Evolutionary conservation across 768 basidiomycete species (phyloP), one percentile per base, ranked within the genome.

Genomic region (Daedaleopsis sinensis): DNA sequence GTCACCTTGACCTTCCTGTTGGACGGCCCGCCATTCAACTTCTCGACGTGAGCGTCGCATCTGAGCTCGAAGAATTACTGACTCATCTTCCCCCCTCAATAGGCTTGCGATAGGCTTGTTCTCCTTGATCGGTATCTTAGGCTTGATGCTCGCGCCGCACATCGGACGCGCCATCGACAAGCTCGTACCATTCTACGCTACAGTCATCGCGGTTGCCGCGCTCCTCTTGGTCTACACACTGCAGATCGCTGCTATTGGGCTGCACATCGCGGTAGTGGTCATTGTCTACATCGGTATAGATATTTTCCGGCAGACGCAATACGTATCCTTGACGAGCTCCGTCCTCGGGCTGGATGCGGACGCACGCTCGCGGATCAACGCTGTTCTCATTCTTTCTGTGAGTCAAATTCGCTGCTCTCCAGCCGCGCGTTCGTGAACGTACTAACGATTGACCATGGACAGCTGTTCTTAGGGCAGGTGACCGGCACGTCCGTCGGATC

Each of bases 401-500:
- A 63, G 81, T 64, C 9, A 15, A n/a, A n/a, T 7, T n/a, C 23
- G 15, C 55, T 38, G 15, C 37, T 15, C 37, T 8, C 8, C 8
- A 15, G 37, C 8, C 37, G 8, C 15, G 37, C 15, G 37, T 38
- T 38, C 15, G n/a, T n/a, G n/a, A n/a, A n/a, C n/a, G n/a, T n/a
- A n/a, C n/a, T n/a, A n/a, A n/a, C 15, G 37, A 8, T 7, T 38
- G 37, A 38, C 8, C 8, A 38, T 38, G 37, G 15, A 38, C 56
- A 79, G 74, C 63, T 89, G 36, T 91, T 92, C 72, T 79, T 90
- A 23, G 92, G 92, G 0, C 91, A 93, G 76, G 88, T 93, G 12
- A 86, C 89, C 73, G 93, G 93, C 16, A 93, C 91, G 0, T 81
- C 89, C 0, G 87, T 88, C 1, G 87, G 90, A 35, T 89, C 90